These are phyloP conservation scores for Crotalaria pallida DNA, from an alignment of 306 rosid genomes.

Conservation along the genomic window DNA sequence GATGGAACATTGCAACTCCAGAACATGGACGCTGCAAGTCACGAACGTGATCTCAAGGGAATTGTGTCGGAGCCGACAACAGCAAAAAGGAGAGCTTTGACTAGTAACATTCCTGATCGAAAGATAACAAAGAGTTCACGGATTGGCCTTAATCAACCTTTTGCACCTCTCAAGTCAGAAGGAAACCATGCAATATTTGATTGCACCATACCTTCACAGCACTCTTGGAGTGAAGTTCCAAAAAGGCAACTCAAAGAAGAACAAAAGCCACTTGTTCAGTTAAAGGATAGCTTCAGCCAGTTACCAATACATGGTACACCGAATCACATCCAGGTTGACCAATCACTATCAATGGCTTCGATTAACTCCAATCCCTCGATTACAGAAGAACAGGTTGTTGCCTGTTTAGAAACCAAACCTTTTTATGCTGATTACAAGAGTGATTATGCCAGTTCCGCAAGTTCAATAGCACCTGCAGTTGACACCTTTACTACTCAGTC, in stretches of 20 bases:
- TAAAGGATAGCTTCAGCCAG: constrained; percentile 45
- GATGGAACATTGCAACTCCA: constrained; percentile 35
- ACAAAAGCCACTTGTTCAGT: constrained; percentile 36
- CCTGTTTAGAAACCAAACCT: constrained; percentile 36
- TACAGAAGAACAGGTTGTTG: constrained; percentile 27
- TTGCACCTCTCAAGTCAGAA: constrained; percentile 43
- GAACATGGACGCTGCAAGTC: constrained; percentile 29
- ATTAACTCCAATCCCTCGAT: constrained; percentile 33
- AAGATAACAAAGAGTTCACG: constrained; percentile 29
- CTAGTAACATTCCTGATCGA: constrained; percentile 33
- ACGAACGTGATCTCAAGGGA: constrained; percentile 38
- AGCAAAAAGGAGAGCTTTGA: constrained; percentile 30
- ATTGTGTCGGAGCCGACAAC: constrained; percentile 33
- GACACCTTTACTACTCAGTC: constrained; percentile 37
- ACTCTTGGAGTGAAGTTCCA: constrained; percentile 39
- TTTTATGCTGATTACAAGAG: constrained; percentile 29
- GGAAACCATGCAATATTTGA: constrained; percentile 35
- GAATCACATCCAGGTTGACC: constrained; percentile 37
- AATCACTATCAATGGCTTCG: constrained; percentile 35
- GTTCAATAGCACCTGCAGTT: constrained; percentile 25
- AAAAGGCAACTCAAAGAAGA: constrained; percentile 34
- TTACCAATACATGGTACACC: constrained; percentile 32
- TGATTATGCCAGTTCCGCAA: constrained; percentile 20
- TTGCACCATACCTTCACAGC: constrained; percentile 32
- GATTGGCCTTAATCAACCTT: constrained; percentile 29